phyloP scores from a whole-genome alignment of 148 eudicot genomes.

The Arbutus unedo region DNA sequence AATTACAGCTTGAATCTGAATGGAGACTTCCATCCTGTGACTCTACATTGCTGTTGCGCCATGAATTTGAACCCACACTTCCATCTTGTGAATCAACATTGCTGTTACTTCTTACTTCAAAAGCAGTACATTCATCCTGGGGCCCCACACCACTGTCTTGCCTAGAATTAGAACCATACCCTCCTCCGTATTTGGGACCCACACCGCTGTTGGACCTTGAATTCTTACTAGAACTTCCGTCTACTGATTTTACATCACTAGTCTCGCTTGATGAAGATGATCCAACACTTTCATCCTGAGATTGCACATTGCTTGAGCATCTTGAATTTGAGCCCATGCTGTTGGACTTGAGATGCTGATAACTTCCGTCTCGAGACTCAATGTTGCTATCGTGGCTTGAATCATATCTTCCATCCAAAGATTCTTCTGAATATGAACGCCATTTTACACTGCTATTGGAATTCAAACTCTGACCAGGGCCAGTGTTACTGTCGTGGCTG shows the following conservation, averaged over 20 bases:
- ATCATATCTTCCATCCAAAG: not conserved
- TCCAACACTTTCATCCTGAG: not conserved
- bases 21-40: not conserved
- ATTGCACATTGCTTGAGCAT: not conserved
- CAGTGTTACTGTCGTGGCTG: not conserved
- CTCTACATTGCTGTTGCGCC: not conserved
- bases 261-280: not conserved
- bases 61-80: not conserved
- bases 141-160: not conserved
- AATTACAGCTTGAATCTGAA: not conserved
- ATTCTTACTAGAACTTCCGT: slow-evolving; percentile 15
- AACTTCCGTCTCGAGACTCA: not conserved
- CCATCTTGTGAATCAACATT: not conserved
- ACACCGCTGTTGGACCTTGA: not conserved
- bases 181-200: not conserved
- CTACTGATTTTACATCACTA: not conserved
- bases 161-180: not conserved
- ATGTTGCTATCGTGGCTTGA: not conserved
- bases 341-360: too few relatives aligned
- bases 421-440: not conserved
- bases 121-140: not conserved
- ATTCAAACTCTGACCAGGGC: not conserved
- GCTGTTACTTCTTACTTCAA: not conserved
- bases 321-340: not conserved
- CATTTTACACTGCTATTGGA: not conserved